Percentiles rank a stretch among this genome's conserved stretches.
Conservation (phyloP, 2,329 filamentous ascomycete species). For the Hypoxylon rubiginosum region DNA sequence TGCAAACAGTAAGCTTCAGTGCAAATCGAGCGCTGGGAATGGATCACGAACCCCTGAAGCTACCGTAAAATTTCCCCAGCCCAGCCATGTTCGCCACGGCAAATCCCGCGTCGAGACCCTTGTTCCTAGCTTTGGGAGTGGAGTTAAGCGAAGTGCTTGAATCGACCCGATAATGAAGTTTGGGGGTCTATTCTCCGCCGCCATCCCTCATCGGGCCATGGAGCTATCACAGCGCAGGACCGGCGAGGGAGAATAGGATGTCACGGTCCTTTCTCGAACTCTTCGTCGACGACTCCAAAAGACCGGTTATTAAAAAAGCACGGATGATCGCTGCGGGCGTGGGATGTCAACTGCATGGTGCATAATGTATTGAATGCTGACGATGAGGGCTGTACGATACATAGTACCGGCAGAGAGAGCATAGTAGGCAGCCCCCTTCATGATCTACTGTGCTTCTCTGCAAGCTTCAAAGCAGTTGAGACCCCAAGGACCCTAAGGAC, state of each 20-base stretch:
- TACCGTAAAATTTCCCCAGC: conserved; percentile 38
- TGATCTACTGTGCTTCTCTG: conserved; percentile 27
- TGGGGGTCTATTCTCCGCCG: conserved; percentile 33
- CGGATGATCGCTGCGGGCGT: conserved; percentile 2
- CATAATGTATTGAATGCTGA: conserved; percentile 28
- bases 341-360: conserved; percentile 18
- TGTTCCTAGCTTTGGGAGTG: conserved; percentile 20
- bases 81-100: conserved; percentile 27
- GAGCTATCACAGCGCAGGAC: neutral
- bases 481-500: neutral
- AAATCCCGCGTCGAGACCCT: conserved; percentile 36
- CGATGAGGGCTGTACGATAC: conserved; percentile 5
- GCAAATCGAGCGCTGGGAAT: conserved; percentile 29
- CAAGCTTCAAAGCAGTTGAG: conserved; percentile 6
- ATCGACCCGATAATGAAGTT: conserved; percentile 31
- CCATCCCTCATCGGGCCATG: conserved; percentile 27
- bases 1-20: conserved; percentile 39
- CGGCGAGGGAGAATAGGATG: neutral
- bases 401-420: neutral
- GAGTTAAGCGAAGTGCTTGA: conserved; percentile 34
- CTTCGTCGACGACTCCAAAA: conserved; percentile 8
- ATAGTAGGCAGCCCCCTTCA: conserved; percentile 16
- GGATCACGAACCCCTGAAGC: conserved; percentile 38
- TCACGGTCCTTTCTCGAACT: conserved; percentile 6
- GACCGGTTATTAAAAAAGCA: conserved; percentile 20